Evolutionary conservation across 345 rosid genomes (phyloP).

Genomic region (Eucalyptus rudis): DNA sequence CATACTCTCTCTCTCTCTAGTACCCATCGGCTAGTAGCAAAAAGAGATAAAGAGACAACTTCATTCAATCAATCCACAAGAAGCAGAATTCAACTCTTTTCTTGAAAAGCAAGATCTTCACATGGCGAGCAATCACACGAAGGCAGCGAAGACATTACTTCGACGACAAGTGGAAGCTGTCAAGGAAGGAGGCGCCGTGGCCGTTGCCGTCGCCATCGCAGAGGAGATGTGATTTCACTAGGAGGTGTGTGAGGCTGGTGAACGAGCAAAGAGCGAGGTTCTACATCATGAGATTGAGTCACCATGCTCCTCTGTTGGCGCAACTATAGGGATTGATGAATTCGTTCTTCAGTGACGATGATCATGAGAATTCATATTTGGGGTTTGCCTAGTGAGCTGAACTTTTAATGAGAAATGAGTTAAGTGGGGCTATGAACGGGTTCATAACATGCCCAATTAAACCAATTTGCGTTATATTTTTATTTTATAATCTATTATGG

Average conservation of each 20-base stretch:
- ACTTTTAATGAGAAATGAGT: not conserved
- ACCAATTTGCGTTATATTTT: not conserved
- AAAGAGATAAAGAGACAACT: not conserved
- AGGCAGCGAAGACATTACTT: slow-evolving; percentile 9
- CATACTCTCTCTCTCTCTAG: not conserved
- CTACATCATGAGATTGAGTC: slow-evolving; percentile 30
- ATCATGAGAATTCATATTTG: not conserved
- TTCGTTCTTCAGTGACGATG: not conserved
- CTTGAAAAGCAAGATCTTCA: not conserved
- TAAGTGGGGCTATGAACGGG: not conserved
- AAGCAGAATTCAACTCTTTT: not conserved
- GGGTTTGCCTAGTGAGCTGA: not conserved
- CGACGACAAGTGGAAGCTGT: slow-evolving; percentile 42
- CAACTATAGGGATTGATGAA: slow-evolving; percentile 10
- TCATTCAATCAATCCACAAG: not conserved
- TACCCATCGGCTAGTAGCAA: no score
- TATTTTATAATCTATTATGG: not conserved
- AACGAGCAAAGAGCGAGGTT: slow-evolving; percentile 29
- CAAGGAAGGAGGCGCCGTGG: slow-evolving; percentile 22
- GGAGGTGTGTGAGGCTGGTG: slow-evolving; percentile 19
- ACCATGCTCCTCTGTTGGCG: slow-evolving; percentile 29
- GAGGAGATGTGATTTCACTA: slow-evolving; percentile 5
- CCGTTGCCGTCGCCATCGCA: not conserved
- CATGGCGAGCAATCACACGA: slow-evolving; percentile 4
- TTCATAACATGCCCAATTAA: not conserved